Evolutionary conservation across 352 stramenopile genomes (phyloP).

Genomic region (Phytopythium helicoides): DNA sequence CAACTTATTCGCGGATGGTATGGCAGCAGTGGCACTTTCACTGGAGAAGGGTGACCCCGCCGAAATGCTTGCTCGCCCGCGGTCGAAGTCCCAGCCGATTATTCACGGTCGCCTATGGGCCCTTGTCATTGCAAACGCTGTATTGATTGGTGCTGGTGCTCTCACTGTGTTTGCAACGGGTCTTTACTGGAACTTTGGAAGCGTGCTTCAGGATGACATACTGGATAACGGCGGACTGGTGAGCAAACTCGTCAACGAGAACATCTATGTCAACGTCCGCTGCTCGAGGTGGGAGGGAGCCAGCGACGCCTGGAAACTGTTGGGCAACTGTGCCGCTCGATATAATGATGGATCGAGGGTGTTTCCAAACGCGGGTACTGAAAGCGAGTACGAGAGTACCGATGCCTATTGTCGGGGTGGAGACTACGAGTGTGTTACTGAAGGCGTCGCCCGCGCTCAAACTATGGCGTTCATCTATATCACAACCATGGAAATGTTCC

Average conservation of each 20-base stretch:
- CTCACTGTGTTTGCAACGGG: constrained; percentile 23
- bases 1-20: constrained; percentile 94
- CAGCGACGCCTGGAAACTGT: constrained; percentile 20
- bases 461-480: constrained; percentile 50
- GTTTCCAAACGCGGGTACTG: constrained; percentile 10
- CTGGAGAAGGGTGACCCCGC: constrained; percentile 30
- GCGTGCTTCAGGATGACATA: constrained; percentile 29
- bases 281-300: constrained; percentile 25
- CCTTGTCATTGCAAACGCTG: constrained; percentile 26
- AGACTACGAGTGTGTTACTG: constrained; percentile 36
- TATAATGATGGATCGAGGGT: constrained; percentile 18
- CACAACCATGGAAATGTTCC: constrained; percentile 48
- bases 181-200: constrained; percentile 36
- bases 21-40: constrained; percentile 29
- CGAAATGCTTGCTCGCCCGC: constrained; percentile 21
- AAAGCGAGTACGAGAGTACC: constrained; percentile 12
- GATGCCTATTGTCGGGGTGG: constrained; percentile 18
- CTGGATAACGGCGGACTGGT: constrained; percentile 10
- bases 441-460: constrained; percentile 35
- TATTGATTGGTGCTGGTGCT: constrained; percentile 24
- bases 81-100: constrained; percentile 25
- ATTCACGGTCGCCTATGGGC: constrained; percentile 33
- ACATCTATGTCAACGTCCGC: constrained; percentile 17
- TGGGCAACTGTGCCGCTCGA: constrained; percentile 20
- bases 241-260: constrained; percentile 9